Base-by-base conservation (phyloP, 306 rosid genomes). In the Corylus heterophylla region DNA sequence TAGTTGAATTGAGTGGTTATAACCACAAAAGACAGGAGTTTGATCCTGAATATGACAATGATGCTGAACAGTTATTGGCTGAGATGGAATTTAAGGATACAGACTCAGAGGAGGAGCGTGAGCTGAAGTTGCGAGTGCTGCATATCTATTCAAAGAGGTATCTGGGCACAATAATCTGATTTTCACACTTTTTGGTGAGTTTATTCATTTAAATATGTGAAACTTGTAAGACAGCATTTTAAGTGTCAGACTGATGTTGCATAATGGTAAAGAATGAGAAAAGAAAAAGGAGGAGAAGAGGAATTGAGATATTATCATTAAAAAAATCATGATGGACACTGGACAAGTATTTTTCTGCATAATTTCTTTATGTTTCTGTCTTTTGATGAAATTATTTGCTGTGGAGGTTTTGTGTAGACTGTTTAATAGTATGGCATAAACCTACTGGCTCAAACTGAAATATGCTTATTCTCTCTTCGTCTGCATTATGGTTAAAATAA, bases 11-110 rank as follows among this genome's bases (percentile, higher is more conserved):
- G 81, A 91, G 98, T 86, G 99, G 99, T 70, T 95, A 90, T 87
- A 95, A 95, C 63, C 14, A 82, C 55, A 93, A 91, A 89, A 87
- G 99, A 71, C 97, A 85, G 75, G 99, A 95, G 78, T 95, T 95
- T 51, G 98, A 95, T 87, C 87, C 97, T 69, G 99, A 93, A 83
- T 95, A 95, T 75, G 99, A 95, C 80, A 93, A 95, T 35, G 98
- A 95, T 25, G 97, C 98, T 5, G 99, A 95, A 82, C 97, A 90
- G 82, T 77, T 95, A 61, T 84, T 95, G 8, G 98, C 98, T 44
- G 97, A 95, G 85, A 95, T 95, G 99, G 99, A 95, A 80, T 95
- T 95, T 77, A 95, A 93, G 92, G 96, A 95, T 42, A 75, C 87
- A 47, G 99, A 95, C 78, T 81, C 76, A 20, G 98, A 89, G 64